Evolutionary conservation across 805 yeast genomes (phyloP), one percentile per base, ranked within the genome.

Genomic region (Wickerhamomyces kurtzmanii): DNA sequence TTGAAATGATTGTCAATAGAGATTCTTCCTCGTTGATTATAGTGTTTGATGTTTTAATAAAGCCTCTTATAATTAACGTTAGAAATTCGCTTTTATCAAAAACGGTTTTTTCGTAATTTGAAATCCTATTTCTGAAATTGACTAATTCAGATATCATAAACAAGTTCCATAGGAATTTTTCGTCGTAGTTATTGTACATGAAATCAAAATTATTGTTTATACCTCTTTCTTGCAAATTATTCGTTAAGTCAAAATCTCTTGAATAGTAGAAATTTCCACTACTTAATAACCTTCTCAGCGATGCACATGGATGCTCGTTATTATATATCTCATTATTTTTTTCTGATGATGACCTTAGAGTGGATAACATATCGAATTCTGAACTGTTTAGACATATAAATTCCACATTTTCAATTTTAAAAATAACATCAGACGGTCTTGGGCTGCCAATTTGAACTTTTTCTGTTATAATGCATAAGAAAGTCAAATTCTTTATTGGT

Each of bases 251-350:
- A 48, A 85, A 89, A 51, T 83, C 87, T 17, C 83, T 75, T 15
- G 96, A 82, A 55, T 75, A 91, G 53, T 83, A 87, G 49, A 89
- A 91, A 2, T 87, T 74, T 3, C 96, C 96, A 46, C 78, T 81
- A 18, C 75, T 61, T 27, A 89, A 61, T 23, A 89, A 59, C 49
- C 81, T 86, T 35, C 77, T 69, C 22, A 87, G 49, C 27, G 75
- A 78, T 12, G 68, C 68, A 45, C 96, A 86, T 0, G 97, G 97
- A 47, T 86, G 94, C 33, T 70, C 77, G 24, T 43, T 39, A 4
- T 55, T 47, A 16, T 49, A 45, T 27, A 47, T 55, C n/a, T 52
- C 54, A 20, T 39, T 36, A 25, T 35, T 42, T 25, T 41, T 40
- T 31, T 45, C 45, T 2, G 45, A 28, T 10, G 12, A 9, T n/a